Conservation (phyloP, 2,329 filamentous ascomycete species). For the Xylariomycetidae sp. region DNA sequence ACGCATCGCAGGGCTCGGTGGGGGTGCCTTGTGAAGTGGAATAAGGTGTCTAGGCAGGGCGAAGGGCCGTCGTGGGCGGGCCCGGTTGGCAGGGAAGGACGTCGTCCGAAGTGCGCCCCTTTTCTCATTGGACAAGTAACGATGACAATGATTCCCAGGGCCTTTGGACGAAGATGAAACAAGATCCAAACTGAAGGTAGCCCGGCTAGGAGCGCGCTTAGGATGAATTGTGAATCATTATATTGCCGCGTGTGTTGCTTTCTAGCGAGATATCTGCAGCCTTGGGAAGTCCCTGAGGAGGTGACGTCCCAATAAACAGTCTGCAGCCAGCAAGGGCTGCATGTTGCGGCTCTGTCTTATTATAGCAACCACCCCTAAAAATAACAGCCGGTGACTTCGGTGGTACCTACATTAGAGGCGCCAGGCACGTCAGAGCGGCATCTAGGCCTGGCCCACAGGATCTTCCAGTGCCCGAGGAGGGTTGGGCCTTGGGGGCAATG, state of each 20-base stretch:
- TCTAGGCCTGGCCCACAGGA: slow-evolving; percentile 13
- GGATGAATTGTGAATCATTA: too few relatives aligned
- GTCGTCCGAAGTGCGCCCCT: too few relatives aligned
- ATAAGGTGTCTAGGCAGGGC: too few relatives aligned
- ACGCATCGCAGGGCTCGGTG: too few relatives aligned
- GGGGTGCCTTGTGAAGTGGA: too few relatives aligned
- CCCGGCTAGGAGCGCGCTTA: too few relatives aligned
- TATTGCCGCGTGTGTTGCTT: too few relatives aligned
- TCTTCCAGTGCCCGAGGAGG: slow-evolving; percentile 8
- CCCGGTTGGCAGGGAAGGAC: too few relatives aligned
- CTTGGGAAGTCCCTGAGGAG: slow-evolving; percentile 9
- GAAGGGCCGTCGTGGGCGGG: too few relatives aligned
- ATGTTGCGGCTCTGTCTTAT: slow-evolving; percentile 31
- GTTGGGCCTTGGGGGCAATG: slow-evolving; percentile 9
- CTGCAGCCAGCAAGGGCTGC: slow-evolving; percentile 29
- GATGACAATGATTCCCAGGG: not conserved
- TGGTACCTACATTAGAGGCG: slow-evolving; percentile 8
- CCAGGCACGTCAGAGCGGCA: slow-evolving; percentile 11
- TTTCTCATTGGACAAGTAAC: slow-evolving; percentile 7
- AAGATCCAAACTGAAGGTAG: too few relatives aligned
- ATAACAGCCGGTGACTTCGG: slow-evolving; percentile 20
- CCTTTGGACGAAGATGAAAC: not conserved
- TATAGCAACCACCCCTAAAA: slow-evolving; percentile 32
- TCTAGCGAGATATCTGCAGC: too few relatives aligned
- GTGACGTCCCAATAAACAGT: slow-evolving; percentile 29